Base-by-base conservation (phyloP, 1,139 yeast species). In the Protomyces macrosporus region DNA sequence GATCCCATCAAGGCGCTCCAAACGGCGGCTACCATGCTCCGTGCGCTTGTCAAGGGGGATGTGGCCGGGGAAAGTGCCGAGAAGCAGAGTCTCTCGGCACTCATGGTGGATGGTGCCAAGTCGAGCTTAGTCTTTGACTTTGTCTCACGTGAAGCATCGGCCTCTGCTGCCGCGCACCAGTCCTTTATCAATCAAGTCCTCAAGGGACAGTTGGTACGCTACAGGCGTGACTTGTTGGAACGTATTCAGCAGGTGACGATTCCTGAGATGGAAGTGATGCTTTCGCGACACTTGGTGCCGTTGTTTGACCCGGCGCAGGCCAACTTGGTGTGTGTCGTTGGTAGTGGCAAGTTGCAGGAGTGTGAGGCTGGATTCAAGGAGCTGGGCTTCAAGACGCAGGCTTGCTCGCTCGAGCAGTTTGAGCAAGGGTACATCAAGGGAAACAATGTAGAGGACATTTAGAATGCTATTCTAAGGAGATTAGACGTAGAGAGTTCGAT, bases 11-110 rank as follows among this genome's bases (percentile, higher is more conserved):
- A 84, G 69, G 66, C 66, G 14, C 61, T 65, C 57, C 23, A 39
- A 45, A 1, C 78, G 88, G 45, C 85, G 95, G 65, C 81, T 88
- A 34, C 81, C 89, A 60, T 90, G 90, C 37, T 86, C 87, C 70
- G 78, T 80, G 9, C 77, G 88, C 60, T 95, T 96, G 0, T 81
- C 84, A 53, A 76, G 78, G 3, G 91, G 87, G 68, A 81, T 34
- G 40, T 51, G 23, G 40, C 33, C 30, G 23, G 23, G 2, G 23
- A 14, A 9, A n/a, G 32, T n/a, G 30, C 1, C 4, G n/a, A 23
- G 9, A 23, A 23, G 23, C 10, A n/a, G 30, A 30, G 48, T 4
- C 35, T 64, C 37, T 45, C 39, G 32, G 58, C 54, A 23, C 50
- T 56, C 37, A 62, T 55, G 65, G 37, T 64, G 9, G 65, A 60